Evolutionary conservation across 2,329 filamentous ascomycete genomes (phyloP).

Genomic region (Arthrobotrys sphaeroides): DNA sequence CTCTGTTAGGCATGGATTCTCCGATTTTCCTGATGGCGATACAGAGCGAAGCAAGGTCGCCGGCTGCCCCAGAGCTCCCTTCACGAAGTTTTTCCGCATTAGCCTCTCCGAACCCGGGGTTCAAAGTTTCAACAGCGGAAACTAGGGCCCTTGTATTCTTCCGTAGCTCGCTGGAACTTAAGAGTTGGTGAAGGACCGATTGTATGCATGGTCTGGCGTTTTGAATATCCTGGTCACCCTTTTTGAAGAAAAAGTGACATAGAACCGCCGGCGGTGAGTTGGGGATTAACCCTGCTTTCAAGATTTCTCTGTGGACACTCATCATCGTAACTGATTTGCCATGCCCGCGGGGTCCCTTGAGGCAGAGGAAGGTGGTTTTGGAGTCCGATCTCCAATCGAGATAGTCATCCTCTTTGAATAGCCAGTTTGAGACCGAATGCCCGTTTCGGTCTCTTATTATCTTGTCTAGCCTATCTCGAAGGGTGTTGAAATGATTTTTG

Average conservation of each 20-base stretch:
- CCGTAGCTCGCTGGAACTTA: slow-evolving; percentile 8
- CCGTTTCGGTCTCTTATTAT: slow-evolving; percentile 19
- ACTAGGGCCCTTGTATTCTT: neutral
- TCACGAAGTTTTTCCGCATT: neutral
- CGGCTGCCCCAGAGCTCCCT: too few species aligned
- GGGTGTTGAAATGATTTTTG: slow-evolving; percentile 12
- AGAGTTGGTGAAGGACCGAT: slow-evolving; percentile 19
- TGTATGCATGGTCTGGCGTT: slow-evolving; percentile 9
- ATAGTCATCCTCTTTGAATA: slow-evolving; percentile 23
- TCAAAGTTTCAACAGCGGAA: neutral
- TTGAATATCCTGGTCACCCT: slow-evolving; percentile 42
- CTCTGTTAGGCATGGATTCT: slow-evolving; percentile 8
- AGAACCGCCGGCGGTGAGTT: neutral
- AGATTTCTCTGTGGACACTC: slow-evolving; percentile 9
- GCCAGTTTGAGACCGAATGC: slow-evolving; percentile 14
- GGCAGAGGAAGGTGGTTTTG: slow-evolving; percentile 17
- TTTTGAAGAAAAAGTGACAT: slow-evolving; percentile 45
- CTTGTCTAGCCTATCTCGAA: slow-evolving; percentile 24
- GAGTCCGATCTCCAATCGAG: slow-evolving; percentile 9
- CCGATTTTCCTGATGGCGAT: slow-evolving; percentile 9
- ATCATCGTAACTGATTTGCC: slow-evolving; percentile 38
- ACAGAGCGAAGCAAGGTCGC: slow-evolving; percentile 8
- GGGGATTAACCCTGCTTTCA: too few species aligned
- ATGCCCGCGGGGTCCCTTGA: slow-evolving; percentile 27
- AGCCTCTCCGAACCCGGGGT: slow-evolving; percentile 15